phyloP scores from a whole-genome alignment of 1,284 basidiomycete genomes.

The Malassezia equina region DNA sequence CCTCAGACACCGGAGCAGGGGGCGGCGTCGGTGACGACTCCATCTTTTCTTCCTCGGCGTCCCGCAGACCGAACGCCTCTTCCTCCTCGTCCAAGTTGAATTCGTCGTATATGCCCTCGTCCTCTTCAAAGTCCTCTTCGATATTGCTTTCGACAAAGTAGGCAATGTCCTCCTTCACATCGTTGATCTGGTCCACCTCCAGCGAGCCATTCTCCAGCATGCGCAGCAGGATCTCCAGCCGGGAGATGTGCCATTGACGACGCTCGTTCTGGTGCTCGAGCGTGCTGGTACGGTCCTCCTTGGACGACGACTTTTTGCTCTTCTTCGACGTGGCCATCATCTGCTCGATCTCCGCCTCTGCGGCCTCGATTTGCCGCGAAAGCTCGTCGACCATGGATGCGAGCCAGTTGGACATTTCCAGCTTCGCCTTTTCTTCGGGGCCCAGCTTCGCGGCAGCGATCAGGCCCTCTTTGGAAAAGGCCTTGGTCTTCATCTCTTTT shows the following conservation, averaged over 20 bases:
- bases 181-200: constrained; percentile 66
- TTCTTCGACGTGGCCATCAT: constrained; percentile 65
- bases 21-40: not conserved
- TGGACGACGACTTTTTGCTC: constrained; percentile 59
- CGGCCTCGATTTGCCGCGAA: constrained; percentile 78
- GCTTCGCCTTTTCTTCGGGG: constrained; percentile 91
- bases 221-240: constrained; percentile 84
- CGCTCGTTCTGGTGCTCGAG: constrained; percentile 86
- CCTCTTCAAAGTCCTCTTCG: constrained; percentile 94
- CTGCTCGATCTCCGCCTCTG: constrained; percentile 92
- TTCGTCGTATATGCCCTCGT: constrained; percentile 95
- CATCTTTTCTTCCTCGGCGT: constrained; percentile 56
- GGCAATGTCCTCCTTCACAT: constrained; percentile 83
- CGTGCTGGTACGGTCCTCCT: constrained; percentile 64
- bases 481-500: constrained; percentile 99
- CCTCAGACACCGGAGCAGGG: not conserved
- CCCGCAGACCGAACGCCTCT: constrained; percentile 51
- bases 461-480: constrained; percentile 96
- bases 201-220: constrained; percentile 89
- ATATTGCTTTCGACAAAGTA: constrained; percentile 96
- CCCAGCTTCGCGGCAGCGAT: constrained; percentile 88
- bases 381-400: constrained; percentile 67
- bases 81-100: constrained; percentile 90
- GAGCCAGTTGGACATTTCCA: constrained; percentile 62
- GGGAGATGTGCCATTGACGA: constrained; percentile 85